Base-by-base conservation (phyloP, 2,329 filamentous ascomycete species). In the Leptodontidium sp. region DNA sequence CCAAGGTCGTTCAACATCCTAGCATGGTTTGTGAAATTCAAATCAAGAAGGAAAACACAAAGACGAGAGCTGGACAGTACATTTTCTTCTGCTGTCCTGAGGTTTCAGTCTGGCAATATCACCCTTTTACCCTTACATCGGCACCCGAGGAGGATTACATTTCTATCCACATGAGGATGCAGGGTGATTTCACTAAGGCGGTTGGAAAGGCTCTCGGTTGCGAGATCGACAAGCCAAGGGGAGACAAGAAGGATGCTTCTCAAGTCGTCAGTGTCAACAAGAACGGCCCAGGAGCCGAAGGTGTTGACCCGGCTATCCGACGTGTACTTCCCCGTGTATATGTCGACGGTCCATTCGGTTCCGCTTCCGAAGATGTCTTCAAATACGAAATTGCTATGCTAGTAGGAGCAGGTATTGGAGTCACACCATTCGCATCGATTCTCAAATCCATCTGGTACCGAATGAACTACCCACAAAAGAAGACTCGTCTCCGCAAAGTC, bases 391-490 rank as follows among this genome's bases (percentile, higher is more conserved):
- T 93, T 49, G 88, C 92, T 6, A 84, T 94, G 32, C 86, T 95
- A n/a, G 90, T 92, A 68, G 92, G 92, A 69, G 93, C 92, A 0
- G 92, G 92, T 79, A 95, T 95, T 72, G 92, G 92, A 73, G 92
- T 94, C 14, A 95, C 92, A n/a, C 92, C 92, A 0, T 95, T 94
- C 81, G 92, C 92, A 14, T 93, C 91, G 0, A 94, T 95, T 75
- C 86, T 95, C 77, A 97, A 97, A 84, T 94, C 91, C 64, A 95
- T 97, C 81, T 97, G 93, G 93, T 97, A 96, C 84, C 89, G 93
- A 61, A 94, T 95, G 90, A 95, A 94, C 85, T 94, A 93, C 81
- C 91, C 91, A 2, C 90, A 93, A 79, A 88, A 90, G 80, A 91
- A 91, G 82, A 94, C 92, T 2, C 86, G 92, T 4, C 85, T 97